A percentile compares a stretch with the other conserved stretches of the same genome.
Evolutionary conservation across 129 eudicot genomes (phyloP).

Genomic region (Chrysanthemum makinoi): DNA sequence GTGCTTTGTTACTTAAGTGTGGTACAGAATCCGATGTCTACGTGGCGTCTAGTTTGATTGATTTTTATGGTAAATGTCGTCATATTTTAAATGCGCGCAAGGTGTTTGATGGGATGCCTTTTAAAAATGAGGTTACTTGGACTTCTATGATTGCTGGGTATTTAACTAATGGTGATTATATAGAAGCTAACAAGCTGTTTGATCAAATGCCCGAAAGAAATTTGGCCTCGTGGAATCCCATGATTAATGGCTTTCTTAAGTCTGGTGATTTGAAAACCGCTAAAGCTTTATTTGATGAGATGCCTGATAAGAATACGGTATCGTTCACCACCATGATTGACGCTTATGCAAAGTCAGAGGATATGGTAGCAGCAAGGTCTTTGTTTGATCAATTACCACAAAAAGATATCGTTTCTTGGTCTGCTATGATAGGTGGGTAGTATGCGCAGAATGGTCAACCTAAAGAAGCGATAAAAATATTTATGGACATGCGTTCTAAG

Average conservation of each 20-base stretch:
- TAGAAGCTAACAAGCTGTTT: conserved; percentile 44
- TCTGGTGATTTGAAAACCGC: conserved; percentile 50
- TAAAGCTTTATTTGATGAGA: conserved; percentile 49
- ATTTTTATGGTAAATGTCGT: conserved; percentile 66
- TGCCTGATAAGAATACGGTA: conserved; percentile 56
- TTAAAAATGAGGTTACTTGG: conserved; percentile 68
- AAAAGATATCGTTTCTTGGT: conserved; percentile 65
- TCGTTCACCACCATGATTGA: conserved; percentile 63
- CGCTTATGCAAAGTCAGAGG: conserved; percentile 72
- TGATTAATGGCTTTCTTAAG: conserved; percentile 53
- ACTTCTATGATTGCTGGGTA: conserved; percentile 67
- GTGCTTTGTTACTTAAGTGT: conserved; percentile 49
- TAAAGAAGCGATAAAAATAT: conserved; percentile 48
- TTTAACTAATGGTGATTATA: conserved; percentile 37
- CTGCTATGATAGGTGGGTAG: conserved; percentile 69
- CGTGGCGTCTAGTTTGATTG: conserved; percentile 75
- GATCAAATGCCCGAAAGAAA: conserved; percentile 65
- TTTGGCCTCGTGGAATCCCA: conserved; percentile 57
- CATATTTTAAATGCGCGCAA: conserved; percentile 48
- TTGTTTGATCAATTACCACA: conserved; percentile 53
- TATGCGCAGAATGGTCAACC: conserved; percentile 66
- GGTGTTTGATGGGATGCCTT: conserved; percentile 62
- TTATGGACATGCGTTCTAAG: conserved; percentile 39
- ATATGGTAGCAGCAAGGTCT: conserved; percentile 53
- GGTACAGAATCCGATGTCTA: conserved; percentile 51